Conservation (phyloP, 2,329 filamentous ascomycete species). For the Aspergillus phoenicis region DNA sequence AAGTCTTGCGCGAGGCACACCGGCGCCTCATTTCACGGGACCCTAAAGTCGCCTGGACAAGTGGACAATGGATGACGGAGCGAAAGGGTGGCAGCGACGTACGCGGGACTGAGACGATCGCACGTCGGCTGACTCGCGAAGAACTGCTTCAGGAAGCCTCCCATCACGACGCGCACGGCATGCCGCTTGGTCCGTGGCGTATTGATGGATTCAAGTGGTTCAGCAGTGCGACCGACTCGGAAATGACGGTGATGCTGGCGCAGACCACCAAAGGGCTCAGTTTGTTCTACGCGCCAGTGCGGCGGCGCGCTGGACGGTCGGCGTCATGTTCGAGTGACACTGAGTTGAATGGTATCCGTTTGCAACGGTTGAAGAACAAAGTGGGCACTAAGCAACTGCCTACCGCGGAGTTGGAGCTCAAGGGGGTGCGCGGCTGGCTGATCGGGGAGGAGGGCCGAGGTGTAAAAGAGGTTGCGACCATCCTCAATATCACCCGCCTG, state of each 20-base stretch:
- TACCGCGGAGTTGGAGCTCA: slow-evolving; percentile 70
- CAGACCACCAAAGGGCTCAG: slow-evolving; percentile 59
- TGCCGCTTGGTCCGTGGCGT: slow-evolving; percentile 15
- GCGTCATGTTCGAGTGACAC: neutral
- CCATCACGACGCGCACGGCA: slow-evolving; percentile 2
- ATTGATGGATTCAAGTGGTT: slow-evolving; percentile 74
- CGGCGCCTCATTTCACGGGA: slow-evolving; percentile 9
- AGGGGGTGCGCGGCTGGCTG: slow-evolving; percentile 65
- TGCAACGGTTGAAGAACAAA: slow-evolving; percentile 72
- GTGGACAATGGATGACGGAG: slow-evolving; percentile 79
- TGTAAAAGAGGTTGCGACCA: slow-evolving; percentile 66
- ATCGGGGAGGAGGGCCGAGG: slow-evolving; percentile 68
- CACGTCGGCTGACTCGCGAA: slow-evolving; percentile 28
- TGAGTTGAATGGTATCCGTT: slow-evolving; percentile 61
- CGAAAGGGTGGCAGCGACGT: slow-evolving; percentile 70
- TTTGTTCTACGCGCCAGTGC: slow-evolving; percentile 67
- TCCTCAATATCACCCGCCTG: slow-evolving; percentile 66
- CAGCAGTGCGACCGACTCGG: slow-evolving; percentile 65
- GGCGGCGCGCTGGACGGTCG: neutral
- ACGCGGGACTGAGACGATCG: slow-evolving; percentile 66
- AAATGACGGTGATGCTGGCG: slow-evolving; percentile 67
- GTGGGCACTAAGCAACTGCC: slow-evolving; percentile 70
- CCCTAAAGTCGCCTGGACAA: slow-evolving; percentile 58
- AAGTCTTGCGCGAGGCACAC: neutral
- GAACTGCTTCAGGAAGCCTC: neutral